phyloP scores from a whole-genome alignment of 2,329 filamentous ascomycete species.

The Colletotrichum sp. region DNA sequence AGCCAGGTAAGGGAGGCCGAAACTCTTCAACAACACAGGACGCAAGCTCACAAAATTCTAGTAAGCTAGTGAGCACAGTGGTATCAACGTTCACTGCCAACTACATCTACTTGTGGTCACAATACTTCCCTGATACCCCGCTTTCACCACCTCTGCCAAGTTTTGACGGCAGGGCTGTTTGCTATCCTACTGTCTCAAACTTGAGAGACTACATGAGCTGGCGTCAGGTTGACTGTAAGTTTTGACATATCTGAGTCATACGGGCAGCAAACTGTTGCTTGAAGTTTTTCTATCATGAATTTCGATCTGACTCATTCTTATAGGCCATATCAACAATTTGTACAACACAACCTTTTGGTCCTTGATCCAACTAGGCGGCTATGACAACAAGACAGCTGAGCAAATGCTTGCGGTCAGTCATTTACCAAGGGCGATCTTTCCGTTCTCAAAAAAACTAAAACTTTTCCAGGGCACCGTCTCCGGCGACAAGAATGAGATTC shows the following conservation, averaged over 20 bases:
- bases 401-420: conserved; percentile 72
- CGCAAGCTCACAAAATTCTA: conserved; percentile 37
- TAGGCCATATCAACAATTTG: conserved; percentile 96
- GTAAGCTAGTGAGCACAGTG: conserved; percentile 89
- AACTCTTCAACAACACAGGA: background rate
- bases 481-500: conserved; percentile 92
- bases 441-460: background rate
- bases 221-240: conserved; percentile 93
- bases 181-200: conserved; percentile 83
- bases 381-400: conserved; percentile 81
- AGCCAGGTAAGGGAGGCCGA: conserved; percentile 61
- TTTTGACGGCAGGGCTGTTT: conserved; percentile 91
- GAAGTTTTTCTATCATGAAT: background rate
- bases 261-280: background rate
- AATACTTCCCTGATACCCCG: conserved; percentile 73
- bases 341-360: conserved; percentile 98
- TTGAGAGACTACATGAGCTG: conserved; percentile 95
- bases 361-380: conserved; percentile 77
- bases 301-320: conserved; percentile 12
- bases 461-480: conserved; percentile 74
- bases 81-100: conserved; percentile 93
- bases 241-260: background rate
- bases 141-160: conserved; percentile 80
- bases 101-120: conserved; percentile 83
- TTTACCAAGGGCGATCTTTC: background rate